Evolutionary conservation across 2,329 filamentous ascomycete genomes (phyloP), one percentile per base, ranked within the genome.

Genomic region (Sphaerulina musiva): DNA sequence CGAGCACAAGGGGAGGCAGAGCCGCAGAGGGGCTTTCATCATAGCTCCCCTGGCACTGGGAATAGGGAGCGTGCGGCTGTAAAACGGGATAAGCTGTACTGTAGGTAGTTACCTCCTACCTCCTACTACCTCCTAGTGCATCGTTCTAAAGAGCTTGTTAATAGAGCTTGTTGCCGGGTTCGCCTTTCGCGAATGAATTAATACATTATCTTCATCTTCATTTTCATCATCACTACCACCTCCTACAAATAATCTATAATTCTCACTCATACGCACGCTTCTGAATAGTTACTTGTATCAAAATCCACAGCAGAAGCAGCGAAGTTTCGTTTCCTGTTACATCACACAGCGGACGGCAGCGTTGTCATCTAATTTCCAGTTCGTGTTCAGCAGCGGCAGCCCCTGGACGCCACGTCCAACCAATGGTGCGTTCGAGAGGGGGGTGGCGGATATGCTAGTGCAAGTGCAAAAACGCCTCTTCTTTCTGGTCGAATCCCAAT

Each of bases 371-470:
- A 20, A 31, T 51, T 12, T 43, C 29, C 29, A 32, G 26, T 26
- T 39, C 20, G 47, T n/a, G 34, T 36, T 10, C 32, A 17, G 32
- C 32, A 11, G 32, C 32, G 11, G 7, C 34, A n/a, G 12, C 34
- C 34, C 34, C 34, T n/a, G 9, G 34, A 36, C 48, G 48, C 48
- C 48, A 45, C 48, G 41, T 51, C 26, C 48, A 45, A 41, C 48
- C 48, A 40, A 45, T 51, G 14, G 11, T 26, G 41, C 41, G 14
- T 39, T 14, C 36, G 36, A 26, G 41, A 23, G 14, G 20, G n/a
- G 41, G 12, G 17, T 42, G 7, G 10, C 40, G 40, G 40, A 42
- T 9, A 9, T 23, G 40, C n/a, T 6, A 23, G 40, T 14, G 36
- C 11, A 12, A 11, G 4, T 9, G 36, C 14, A 1, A 1, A 17